Conservation (phyloP, 176 grass and related monocot species). For the Puccinellia tenuiflora region DNA sequence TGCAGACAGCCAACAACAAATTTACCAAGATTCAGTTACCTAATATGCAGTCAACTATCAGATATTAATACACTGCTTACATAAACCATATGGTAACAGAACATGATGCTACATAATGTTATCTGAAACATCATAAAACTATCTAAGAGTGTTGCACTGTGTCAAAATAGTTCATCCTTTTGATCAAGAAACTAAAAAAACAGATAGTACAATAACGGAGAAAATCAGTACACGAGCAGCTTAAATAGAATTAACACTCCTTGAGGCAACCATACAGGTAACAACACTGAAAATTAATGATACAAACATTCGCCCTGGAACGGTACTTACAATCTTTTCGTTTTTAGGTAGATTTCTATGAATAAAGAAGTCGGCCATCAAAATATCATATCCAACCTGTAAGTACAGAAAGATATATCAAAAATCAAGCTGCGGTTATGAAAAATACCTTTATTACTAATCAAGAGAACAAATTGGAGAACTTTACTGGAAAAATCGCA, state of each 20-base stretch:
- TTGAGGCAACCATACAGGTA: not conserved
- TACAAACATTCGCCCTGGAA: not conserved
- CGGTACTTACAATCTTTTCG: constrained; percentile 83
- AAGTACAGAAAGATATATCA: constrained; percentile 29
- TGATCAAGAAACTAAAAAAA: constrained; percentile 8
- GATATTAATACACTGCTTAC: not conserved
- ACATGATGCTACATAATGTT: not conserved
- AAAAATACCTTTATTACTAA: constrained; percentile 7
- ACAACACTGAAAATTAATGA: not conserved
- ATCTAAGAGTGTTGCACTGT: not conserved
- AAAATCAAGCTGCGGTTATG: not conserved
- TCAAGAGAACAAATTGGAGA: not conserved
- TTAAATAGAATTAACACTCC: not conserved
- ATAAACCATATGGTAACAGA: not conserved
- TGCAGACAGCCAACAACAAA: not conserved
- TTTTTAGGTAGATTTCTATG: constrained; percentile 56
- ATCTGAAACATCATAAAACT: not conserved
- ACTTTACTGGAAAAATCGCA: not conserved
- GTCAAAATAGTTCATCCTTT: not conserved
- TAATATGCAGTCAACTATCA: constrained; percentile 1
- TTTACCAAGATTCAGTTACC: not conserved
- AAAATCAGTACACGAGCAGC: not conserved
- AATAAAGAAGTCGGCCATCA: constrained; percentile 92
- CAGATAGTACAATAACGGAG: not conserved
- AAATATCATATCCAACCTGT: constrained; percentile 84